Evolutionary conservation across 345 rosid species (phyloP).

Genomic region (Moringa oleifera): DNA sequence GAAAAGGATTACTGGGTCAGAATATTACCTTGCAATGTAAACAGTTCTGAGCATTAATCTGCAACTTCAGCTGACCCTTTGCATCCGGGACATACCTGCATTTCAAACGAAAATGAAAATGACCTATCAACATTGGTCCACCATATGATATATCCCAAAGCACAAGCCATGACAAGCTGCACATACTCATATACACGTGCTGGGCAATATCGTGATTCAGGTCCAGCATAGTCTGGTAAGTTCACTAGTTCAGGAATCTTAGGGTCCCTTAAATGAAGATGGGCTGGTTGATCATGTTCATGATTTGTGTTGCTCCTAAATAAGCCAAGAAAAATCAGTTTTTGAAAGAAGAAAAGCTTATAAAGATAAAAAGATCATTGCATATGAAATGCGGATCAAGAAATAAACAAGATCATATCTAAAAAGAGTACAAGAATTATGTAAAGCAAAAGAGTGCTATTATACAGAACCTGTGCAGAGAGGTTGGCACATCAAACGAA

Average conservation of each 20-base stretch:
- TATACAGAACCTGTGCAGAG: slow-evolving; percentile 72
- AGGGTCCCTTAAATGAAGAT: slow-evolving; percentile 70
- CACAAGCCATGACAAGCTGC: slow-evolving; percentile 2
- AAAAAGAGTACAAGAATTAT: not conserved
- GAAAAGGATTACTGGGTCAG: too few relatives aligned
- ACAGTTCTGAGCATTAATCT: slow-evolving; percentile 93
- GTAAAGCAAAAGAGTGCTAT: not conserved
- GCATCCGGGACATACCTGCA: slow-evolving; percentile 75
- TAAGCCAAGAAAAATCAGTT: not conserved
- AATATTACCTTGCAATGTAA: slow-evolving; percentile 82
- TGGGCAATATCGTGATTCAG: slow-evolving; percentile 90
- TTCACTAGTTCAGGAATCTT: slow-evolving; percentile 62
- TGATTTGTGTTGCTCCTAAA: slow-evolving; percentile 96
- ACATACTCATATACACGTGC: slow-evolving; percentile 94
- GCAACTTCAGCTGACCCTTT: slow-evolving; percentile 59
- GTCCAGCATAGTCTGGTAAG: slow-evolving; percentile 77
- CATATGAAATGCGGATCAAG: not conserved
- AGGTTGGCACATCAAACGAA: slow-evolving; percentile 85
- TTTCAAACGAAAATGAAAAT: slow-evolving; percentile 12
- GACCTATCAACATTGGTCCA: not conserved
- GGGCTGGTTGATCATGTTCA: slow-evolving; percentile 89
- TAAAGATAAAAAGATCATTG: not conserved
- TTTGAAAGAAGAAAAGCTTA: too few relatives aligned
- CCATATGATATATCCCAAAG: not conserved
- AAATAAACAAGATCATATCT: not conserved